Evolutionary conservation across 305 asterid genomes (phyloP).

Genomic region (Rubia peregrina): DNA sequence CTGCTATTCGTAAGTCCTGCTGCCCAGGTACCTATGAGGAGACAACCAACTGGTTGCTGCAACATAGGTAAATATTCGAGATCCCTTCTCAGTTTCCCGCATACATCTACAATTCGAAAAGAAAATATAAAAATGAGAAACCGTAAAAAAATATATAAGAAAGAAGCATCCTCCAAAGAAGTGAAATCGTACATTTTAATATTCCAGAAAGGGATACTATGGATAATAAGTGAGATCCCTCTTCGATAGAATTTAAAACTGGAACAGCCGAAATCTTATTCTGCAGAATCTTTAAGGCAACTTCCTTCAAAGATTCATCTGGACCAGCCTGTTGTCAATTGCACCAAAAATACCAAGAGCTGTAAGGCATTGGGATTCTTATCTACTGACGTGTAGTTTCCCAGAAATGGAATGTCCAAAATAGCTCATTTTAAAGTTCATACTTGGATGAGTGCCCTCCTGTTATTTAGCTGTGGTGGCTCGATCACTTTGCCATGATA

Average conservation of each 20-base stretch:
- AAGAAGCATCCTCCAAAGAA: neutral
- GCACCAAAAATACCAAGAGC: slow-evolving; percentile 10
- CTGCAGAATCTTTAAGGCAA: slow-evolving; percentile 45
- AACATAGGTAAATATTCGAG: slow-evolving; percentile 47
- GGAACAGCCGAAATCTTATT: slow-evolving; percentile 58
- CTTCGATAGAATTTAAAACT: slow-evolving; percentile 34
- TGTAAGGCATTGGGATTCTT: slow-evolving; percentile 6
- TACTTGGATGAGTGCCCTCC: slow-evolving; percentile 57
- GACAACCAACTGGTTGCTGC: slow-evolving; percentile 51
- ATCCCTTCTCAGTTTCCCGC: slow-evolving; percentile 45
- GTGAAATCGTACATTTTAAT: slow-evolving; percentile 33
- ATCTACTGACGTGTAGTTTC: neutral
- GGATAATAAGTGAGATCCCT: slow-evolving; percentile 48
- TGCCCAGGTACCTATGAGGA: slow-evolving; percentile 62
- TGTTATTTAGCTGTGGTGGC: slow-evolving; percentile 25
- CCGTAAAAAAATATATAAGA: slow-evolving; percentile 3
- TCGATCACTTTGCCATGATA: slow-evolving; percentile 27
- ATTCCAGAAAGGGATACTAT: slow-evolving; percentile 55
- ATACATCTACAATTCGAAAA: slow-evolving; percentile 33
- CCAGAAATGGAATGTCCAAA: neutral
- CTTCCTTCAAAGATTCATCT: slow-evolving; percentile 51
- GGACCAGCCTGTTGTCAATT: slow-evolving; percentile 51
- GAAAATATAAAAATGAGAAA: slow-evolving; percentile 1
- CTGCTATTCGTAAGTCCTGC: slow-evolving; percentile 29
- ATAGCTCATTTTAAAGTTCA: neutral